These are phyloP conservation scores for Prototheca wickerhamii DNA, from an alignment of 163 green algal genomes.

Conservation along the genomic window DNA sequence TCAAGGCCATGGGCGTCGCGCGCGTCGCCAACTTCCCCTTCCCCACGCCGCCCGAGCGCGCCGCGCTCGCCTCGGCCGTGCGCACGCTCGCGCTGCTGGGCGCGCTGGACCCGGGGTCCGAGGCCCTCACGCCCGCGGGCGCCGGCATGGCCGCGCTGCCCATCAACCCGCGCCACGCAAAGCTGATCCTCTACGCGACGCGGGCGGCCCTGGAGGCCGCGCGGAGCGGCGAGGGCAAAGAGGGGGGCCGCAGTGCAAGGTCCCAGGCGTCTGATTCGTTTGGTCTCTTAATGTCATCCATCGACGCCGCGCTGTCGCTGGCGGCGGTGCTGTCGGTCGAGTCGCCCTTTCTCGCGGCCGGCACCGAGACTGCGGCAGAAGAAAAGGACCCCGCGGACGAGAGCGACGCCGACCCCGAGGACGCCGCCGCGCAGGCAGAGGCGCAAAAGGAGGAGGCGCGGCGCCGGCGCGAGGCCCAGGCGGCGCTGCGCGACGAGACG, in stretches of 20 bases:
- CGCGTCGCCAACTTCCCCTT: constrained; percentile 85
- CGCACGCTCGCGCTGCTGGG: constrained; percentile 53
- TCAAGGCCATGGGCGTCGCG: constrained; percentile 89
- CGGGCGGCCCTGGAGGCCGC: neutral
- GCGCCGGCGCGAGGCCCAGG: constrained; percentile 33
- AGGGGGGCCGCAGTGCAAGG: no score
- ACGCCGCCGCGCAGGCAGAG: constrained; percentile 4
- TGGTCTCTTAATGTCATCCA: no score
- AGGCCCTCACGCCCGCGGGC: constrained; percentile 61
- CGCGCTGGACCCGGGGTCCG: constrained; percentile 39
- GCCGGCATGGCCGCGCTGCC: constrained; percentile 75
- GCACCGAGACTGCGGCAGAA: neutral
- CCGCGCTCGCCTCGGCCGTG: constrained; percentile 48
- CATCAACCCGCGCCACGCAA: constrained; percentile 74
- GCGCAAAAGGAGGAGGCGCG: constrained; percentile 7
- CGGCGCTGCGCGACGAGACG: constrained; percentile 31
- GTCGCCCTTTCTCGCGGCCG: constrained; percentile 63
- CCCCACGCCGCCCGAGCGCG: constrained; percentile 66
- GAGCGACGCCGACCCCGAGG: constrained; percentile 4
- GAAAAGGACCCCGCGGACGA: neutral
- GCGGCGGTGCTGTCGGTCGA: constrained; percentile 76
- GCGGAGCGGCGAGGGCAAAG: neutral
- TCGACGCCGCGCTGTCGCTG: constrained; percentile 70
- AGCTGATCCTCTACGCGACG: constrained; percentile 79
- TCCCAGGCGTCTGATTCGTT: no score